Evolutionary conservation across 2,329 filamentous ascomycete species (phyloP), one percentile per base, ranked within the genome.

Genomic region (Ramularia endophylla): DNA sequence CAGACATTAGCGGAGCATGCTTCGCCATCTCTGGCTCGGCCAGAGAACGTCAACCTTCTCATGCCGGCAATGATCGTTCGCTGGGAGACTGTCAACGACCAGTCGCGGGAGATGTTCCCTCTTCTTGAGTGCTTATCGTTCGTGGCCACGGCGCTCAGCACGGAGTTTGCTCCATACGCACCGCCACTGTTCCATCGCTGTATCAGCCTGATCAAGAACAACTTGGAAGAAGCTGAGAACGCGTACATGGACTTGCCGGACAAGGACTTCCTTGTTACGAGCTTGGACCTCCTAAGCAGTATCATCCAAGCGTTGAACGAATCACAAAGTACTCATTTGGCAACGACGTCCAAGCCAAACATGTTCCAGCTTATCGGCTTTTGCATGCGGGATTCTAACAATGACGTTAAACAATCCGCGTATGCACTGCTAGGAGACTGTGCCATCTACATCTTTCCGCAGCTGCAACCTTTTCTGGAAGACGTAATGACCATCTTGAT

Each of bases 181-280:
- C 44, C 79, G 43, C 83, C 87, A 5, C 87, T 98, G 40, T 98
- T 97, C 68, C 71, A 75, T 40, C 80, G 92, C 50, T 97, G 90
- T 61, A 82, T 90, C 60, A 83, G 82, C 64, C 89, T 98, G 56
- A 92, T 98, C 54, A 88, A 94, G 60, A 77, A 83, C 56, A 97
- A 95, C 56, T 74, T 98, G 20, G 83, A 95, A 65, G 85, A 90
- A 52, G 81, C 85, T 4, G 78, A 77, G 53, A 85, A 90, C 59
- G 70, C 77, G 4, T 70, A 71, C 7, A 66, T 85, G 28, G 89
- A 95, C 43, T 72, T 78, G 37, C 90, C 92, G 1, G 89, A 97
- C 65, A 95, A 95, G 70, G 92, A 98, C 66, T 98, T 97, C 68
- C 72, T 97, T 47, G 84, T 98, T 35, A 97, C 92, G 20, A 95